phyloP scores from a whole-genome alignment of 352 stramenopile genomes.

The Phytophthora citricola region DNA sequence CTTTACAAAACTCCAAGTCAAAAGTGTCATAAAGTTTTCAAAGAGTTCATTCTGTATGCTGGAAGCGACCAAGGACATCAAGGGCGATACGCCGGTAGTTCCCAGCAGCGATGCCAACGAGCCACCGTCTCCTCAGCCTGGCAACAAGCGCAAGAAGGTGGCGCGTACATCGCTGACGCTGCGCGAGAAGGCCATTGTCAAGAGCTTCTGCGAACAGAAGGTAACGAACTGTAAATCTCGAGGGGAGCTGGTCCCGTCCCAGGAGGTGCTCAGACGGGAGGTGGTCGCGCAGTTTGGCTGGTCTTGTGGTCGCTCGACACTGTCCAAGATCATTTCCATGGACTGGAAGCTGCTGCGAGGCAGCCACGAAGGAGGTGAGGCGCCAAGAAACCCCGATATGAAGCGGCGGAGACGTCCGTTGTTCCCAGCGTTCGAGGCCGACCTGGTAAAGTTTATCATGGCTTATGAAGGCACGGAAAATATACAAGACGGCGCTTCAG shows the following conservation, averaged over 20 bases:
- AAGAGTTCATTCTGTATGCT: too few species aligned
- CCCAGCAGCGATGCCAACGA: conserved; percentile 2
- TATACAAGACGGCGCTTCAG: background rate
- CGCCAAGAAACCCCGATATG: conserved; percentile 73
- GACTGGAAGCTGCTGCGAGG: conserved; percentile 64
- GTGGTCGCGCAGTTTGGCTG: conserved; percentile 65
- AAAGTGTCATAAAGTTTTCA: too few species aligned
- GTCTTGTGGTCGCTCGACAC: conserved; percentile 70
- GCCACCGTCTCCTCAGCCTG: background rate
- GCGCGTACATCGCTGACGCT: conserved; percentile 66
- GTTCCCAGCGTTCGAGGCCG: conserved; percentile 73
- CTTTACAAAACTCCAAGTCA: too few species aligned
- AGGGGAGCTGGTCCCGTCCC: conserved; percentile 62
- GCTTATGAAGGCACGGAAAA: conserved; percentile 25
- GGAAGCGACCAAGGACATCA: background rate
- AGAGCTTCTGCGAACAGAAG: conserved; percentile 80
- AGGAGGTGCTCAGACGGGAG: conserved; percentile 64
- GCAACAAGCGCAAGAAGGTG: conserved; percentile 37
- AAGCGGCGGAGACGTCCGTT: conserved; percentile 75
- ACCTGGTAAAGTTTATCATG: conserved; percentile 64
- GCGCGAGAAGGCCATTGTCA: conserved; percentile 75
- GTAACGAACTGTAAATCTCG: conserved; percentile 61
- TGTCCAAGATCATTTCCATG: conserved; percentile 78
- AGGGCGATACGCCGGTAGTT: background rate
- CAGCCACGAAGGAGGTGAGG: conserved; percentile 33